phyloP scores from a whole-genome alignment of 2,329 filamentous ascomycete genomes.

The Monilinia polystroma region DNA sequence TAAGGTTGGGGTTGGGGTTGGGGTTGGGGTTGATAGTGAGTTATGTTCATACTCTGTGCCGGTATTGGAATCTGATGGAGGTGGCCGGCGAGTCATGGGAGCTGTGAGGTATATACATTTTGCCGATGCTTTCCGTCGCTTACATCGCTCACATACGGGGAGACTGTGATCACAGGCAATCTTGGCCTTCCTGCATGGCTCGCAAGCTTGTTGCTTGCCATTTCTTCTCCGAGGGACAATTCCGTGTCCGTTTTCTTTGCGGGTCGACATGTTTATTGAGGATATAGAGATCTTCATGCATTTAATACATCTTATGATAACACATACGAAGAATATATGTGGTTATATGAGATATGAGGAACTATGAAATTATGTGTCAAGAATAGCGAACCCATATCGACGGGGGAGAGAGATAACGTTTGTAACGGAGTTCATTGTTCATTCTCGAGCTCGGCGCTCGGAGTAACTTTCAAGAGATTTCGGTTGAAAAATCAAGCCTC shows the following conservation, averaged over 20 bases:
- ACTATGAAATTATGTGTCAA: background rate
- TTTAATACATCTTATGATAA: background rate
- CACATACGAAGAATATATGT: no score
- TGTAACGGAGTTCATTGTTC: background rate
- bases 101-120: conserved; percentile 36
- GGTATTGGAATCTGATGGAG: background rate
- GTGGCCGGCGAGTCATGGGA: conserved; percentile 33
- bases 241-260: conserved; percentile 1
- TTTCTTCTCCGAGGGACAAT: conserved; percentile 33
- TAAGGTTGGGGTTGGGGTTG: background rate
- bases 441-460: background rate
- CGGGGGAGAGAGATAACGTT: background rate
- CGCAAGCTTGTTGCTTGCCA: conserved; percentile 34
- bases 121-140: conserved; percentile 30
- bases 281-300: background rate
- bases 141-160: conserved; percentile 35
- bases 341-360: background rate
- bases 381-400: background rate
- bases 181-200: conserved; percentile 37
- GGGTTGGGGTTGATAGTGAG: conserved; percentile 8
- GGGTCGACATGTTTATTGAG: background rate
- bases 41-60: background rate
- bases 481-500: background rate
- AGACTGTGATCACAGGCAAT: conserved; percentile 36
- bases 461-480: background rate